Conservation (phyloP, 2,329 filamentous ascomycete species). For the Stachybotrys elegans region DNA sequence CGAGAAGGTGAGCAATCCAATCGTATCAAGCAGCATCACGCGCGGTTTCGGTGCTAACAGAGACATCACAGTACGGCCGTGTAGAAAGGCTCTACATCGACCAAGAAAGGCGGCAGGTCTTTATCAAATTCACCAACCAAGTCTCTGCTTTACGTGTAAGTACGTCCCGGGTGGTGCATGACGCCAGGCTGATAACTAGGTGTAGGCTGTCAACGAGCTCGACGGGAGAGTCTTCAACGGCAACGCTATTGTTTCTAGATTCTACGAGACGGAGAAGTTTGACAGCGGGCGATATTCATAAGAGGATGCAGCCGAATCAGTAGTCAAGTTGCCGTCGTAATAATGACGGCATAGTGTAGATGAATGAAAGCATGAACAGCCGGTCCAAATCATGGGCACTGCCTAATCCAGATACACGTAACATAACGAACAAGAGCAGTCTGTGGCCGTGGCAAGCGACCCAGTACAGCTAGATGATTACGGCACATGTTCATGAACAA, state of each 20-base stretch:
- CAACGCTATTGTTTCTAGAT: conserved; percentile 75
- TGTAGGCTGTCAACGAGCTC: conserved; percentile 80
- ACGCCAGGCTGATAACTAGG: conserved; percentile 8
- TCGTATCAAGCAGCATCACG: not conserved
- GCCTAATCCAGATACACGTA: too few species aligned
- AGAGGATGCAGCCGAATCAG: too few species aligned
- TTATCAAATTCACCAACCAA: conserved; percentile 86
- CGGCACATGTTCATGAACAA: too few species aligned
- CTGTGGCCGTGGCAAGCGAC: too few species aligned
- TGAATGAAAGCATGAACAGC: too few species aligned
- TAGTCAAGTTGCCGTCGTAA: too few species aligned
- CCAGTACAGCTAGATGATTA: too few species aligned
- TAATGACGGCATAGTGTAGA: too few species aligned
- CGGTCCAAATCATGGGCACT: too few species aligned
- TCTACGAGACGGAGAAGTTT: conserved; percentile 79
- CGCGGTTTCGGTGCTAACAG: conserved; percentile 10
- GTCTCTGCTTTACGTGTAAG: conserved; percentile 78
- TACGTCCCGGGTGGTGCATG: conserved; percentile 20
- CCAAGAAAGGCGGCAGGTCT: conserved; percentile 62
- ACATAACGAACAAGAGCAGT: too few species aligned
- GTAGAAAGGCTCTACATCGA: conserved; percentile 78
- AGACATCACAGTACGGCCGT: conserved; percentile 60
- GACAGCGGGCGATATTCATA: conserved; percentile 56
- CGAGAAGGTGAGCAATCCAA: conserved; percentile 52
- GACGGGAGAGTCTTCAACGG: conserved; percentile 86